A percentile compares a stretch with the other conserved stretches of the same genome.
phyloP scores from a whole-genome alignment of 345 rosid genomes.

The Reutealis trisperma region DNA sequence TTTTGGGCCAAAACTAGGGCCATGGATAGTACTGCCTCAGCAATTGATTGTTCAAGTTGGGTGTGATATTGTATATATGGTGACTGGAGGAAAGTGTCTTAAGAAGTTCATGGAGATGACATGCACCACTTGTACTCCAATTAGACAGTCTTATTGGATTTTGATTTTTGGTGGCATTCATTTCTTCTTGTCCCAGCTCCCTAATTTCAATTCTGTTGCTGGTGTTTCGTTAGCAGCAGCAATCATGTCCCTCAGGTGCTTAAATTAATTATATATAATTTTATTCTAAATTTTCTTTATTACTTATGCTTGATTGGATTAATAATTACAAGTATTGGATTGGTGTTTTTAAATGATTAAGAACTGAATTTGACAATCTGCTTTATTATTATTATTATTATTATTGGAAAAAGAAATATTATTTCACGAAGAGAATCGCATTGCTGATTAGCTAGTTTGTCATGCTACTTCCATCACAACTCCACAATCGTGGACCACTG shows the following conservation, averaged over 20 bases:
- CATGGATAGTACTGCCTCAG: slow-evolving; percentile 92
- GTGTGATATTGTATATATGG: slow-evolving; percentile 92
- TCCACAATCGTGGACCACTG: no score
- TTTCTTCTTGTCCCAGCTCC: slow-evolving; percentile 88
- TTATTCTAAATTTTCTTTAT: no score
- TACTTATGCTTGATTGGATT: no score
- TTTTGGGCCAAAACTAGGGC: slow-evolving; percentile 76
- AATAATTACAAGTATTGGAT: no score
- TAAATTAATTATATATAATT: no score
- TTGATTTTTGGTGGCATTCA: slow-evolving; percentile 82
- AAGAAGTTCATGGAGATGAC: slow-evolving; percentile 80
- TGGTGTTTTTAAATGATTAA: no score
- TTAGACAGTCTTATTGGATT: slow-evolving; percentile 88
- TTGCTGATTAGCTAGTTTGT: no score
- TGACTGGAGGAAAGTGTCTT: slow-evolving; percentile 93
- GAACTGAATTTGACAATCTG: no score
- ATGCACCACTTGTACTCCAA: slow-evolving; percentile 60
- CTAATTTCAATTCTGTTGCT: slow-evolving; percentile 92
- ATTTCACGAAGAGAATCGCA: no score
- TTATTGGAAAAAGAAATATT: no score
- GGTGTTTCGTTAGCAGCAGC: slow-evolving; percentile 94
- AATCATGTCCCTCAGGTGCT: slow-evolving; percentile 83
- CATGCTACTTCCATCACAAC: no score
- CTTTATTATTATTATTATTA: no score
- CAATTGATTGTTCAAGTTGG: slow-evolving; percentile 94